Conservation (phyloP, 176 grass and related monocot genomes). For the Raddia distichophylla region DNA sequence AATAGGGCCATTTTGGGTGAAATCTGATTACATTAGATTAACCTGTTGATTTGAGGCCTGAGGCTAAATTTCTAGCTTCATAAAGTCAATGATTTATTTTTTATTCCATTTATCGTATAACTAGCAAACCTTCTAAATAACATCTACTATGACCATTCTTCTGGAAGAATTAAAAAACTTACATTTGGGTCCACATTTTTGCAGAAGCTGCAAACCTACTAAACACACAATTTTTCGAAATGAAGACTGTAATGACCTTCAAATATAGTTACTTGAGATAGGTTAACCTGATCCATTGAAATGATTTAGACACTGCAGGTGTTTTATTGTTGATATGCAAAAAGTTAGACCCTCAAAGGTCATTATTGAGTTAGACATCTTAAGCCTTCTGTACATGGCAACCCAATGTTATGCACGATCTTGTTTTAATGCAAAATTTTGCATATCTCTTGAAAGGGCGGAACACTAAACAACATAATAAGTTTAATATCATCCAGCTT, state of each 20-base stretch:
- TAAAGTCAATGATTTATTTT: background rate
- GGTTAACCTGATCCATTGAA: constrained; percentile 4
- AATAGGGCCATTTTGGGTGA: background rate
- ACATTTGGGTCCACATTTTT: constrained; percentile 2
- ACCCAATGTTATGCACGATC: constrained; percentile 1
- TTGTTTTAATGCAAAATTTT: constrained; percentile 5
- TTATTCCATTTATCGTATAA: constrained; percentile 23
- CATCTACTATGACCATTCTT: background rate
- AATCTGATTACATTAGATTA: background rate
- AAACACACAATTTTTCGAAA: background rate
- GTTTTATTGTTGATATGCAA: background rate
- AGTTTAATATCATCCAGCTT: constrained; percentile 1
- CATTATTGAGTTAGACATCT: background rate
- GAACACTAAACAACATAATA: background rate
- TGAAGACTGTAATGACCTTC: constrained; percentile 2
- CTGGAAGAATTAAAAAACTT: background rate
- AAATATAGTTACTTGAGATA: constrained; percentile 11
- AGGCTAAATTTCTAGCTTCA: background rate
- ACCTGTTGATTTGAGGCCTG: background rate
- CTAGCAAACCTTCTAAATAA: constrained; percentile 7
- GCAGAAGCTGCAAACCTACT: background rate
- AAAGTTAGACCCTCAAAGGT: background rate
- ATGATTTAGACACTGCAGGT: background rate
- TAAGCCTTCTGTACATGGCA: constrained; percentile 22
- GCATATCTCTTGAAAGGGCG: background rate